Evolutionary conservation across 2,329 filamentous ascomycete species (phyloP).

Genomic region (Monilinia aucupariae): DNA sequence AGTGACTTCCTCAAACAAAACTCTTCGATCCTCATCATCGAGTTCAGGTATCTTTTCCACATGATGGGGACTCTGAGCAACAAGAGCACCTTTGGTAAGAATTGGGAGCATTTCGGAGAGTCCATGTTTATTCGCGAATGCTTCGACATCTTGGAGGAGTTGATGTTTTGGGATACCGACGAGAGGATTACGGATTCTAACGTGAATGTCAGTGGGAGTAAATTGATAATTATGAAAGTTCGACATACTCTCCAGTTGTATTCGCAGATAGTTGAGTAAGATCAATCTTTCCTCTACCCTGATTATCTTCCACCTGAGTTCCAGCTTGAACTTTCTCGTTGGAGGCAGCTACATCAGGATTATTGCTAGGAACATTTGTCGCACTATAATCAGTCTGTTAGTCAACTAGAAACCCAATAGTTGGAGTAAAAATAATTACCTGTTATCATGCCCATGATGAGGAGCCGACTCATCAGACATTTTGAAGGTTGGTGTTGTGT

Average conservation of each 20-base stretch:
- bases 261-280: constrained; percentile 8
- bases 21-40: constrained; percentile 53
- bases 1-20: constrained; percentile 56
- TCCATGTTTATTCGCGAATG: constrained; percentile 54
- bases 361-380: not conserved
- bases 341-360: not conserved
- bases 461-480: constrained; percentile 6
- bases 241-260: constrained; percentile 9
- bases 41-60: constrained; percentile 56
- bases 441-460: constrained; percentile 4
- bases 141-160: constrained; percentile 50
- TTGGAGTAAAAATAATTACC: not conserved
- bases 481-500: not conserved
- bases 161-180: constrained; percentile 47
- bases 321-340: not conserved
- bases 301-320: not conserved
- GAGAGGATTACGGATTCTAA: constrained; percentile 52
- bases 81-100: constrained; percentile 64
- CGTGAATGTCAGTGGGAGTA: not conserved
- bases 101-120: constrained; percentile 53
- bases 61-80: constrained; percentile 66
- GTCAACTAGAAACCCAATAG: not conserved
- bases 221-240: not conserved
- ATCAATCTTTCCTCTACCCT: not conserved
- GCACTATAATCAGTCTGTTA: not conserved